phyloP scores from a whole-genome alignment of 139 green algal genomes.

The Tetradesmus lagerheimii region DNA sequence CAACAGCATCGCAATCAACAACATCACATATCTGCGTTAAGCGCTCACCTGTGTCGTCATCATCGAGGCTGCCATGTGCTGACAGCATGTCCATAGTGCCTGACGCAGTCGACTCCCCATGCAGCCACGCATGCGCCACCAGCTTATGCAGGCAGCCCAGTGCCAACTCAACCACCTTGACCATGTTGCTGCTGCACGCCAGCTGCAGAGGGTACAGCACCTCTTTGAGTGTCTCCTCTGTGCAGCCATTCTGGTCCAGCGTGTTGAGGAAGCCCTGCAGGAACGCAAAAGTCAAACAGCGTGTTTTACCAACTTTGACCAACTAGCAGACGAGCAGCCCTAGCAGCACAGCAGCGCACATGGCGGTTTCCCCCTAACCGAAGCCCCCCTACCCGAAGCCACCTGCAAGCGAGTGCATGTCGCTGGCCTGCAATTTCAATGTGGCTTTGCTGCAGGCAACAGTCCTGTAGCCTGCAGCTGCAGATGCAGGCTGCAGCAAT shows the following conservation, averaged over 20 bases:
- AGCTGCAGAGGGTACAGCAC: conserved; percentile 83
- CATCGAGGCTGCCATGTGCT: conserved; percentile 32
- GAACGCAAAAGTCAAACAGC: neutral
- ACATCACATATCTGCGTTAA: too few relatives aligned
- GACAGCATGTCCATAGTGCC: conserved; percentile 52
- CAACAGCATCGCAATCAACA: too few relatives aligned
- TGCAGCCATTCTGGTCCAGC: conserved; percentile 53
- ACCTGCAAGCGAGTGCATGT: too few relatives aligned
- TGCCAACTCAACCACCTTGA: conserved; percentile 76
- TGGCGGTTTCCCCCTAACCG: too few relatives aligned
- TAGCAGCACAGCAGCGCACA: too few relatives aligned
- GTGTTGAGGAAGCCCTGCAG: conserved; percentile 63
- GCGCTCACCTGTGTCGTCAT: conserved; percentile 44
- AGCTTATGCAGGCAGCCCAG: conserved; percentile 94
- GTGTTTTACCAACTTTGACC: too few relatives aligned
- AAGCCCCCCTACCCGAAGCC: too few relatives aligned
- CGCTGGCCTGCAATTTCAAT: too few relatives aligned
- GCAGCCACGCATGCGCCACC: conserved; percentile 88
- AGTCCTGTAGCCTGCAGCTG: too few relatives aligned
- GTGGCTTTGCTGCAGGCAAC: too few relatives aligned
- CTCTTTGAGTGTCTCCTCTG: conserved; percentile 50
- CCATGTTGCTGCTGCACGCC: conserved; percentile 60
- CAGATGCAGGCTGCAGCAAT: too few relatives aligned
- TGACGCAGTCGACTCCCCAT: conserved; percentile 66
- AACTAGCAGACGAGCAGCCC: too few relatives aligned